These are phyloP conservation scores for Thelephora aurantiotincta DNA, from an alignment of 768 basidiomycete genomes.

Conservation along the genomic window DNA sequence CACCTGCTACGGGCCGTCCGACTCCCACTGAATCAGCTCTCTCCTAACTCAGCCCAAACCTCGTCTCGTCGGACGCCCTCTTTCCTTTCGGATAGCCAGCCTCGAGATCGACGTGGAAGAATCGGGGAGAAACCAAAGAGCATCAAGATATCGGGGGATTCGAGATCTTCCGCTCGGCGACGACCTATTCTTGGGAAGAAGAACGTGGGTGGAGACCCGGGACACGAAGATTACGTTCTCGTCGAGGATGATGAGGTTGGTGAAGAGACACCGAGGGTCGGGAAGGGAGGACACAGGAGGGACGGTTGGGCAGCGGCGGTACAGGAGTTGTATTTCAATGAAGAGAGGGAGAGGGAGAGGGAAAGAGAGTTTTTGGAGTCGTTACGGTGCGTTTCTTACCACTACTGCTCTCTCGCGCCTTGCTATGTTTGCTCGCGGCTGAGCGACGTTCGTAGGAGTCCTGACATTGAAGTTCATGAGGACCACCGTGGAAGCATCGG, in stretches of 20 bases:
- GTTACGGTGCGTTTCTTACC: slow-evolving; percentile 21
- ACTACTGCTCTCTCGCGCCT: slow-evolving; percentile 5
- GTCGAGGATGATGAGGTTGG: slow-evolving; percentile 14
- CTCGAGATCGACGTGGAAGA: slow-evolving; percentile 67
- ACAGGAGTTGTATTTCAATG: slow-evolving; percentile 11
- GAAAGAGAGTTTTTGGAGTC: slow-evolving; percentile 45
- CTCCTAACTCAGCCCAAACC: slow-evolving; percentile 8
- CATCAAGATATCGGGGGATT: slow-evolving; percentile 4
- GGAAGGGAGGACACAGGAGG: slow-evolving; percentile 10
- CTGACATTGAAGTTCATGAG: slow-evolving; percentile 24
- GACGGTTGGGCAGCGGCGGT: background rate
- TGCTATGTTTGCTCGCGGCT: slow-evolving; percentile 1
- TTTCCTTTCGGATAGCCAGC: slow-evolving; percentile 59
- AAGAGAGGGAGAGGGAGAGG: slow-evolving; percentile 28
- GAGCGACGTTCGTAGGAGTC: slow-evolving; percentile 26
- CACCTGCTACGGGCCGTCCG: slow-evolving; percentile 55
- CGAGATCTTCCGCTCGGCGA: slow-evolving; percentile 13
- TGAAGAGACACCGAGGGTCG: slow-evolving; percentile 39
- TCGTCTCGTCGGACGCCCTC: slow-evolving; percentile 33
- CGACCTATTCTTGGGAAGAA: slow-evolving; percentile 8
- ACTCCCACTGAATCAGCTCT: slow-evolving; percentile 24
- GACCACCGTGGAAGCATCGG: slow-evolving; percentile 37
- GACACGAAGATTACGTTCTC: background rate
- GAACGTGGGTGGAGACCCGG: slow-evolving; percentile 2
- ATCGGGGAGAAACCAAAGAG: slow-evolving; percentile 36